Evolutionary conservation across 2,329 filamentous ascomycete genomes (phyloP).

Genomic region (Ceratocystis colombiana): DNA sequence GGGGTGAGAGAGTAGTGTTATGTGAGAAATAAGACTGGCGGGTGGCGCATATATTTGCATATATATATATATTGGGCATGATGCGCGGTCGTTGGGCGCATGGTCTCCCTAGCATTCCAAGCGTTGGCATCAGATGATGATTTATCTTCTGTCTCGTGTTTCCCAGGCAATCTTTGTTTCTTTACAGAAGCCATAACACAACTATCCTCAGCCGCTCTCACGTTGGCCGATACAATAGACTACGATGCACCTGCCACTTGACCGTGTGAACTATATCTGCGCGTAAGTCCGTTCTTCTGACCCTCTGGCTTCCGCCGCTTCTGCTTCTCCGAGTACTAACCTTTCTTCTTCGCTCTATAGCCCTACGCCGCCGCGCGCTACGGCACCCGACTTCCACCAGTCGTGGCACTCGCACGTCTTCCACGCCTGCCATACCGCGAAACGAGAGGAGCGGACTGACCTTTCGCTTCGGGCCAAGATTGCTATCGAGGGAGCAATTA

Average conservation of each 20-base stretch:
- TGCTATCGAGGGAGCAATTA: conserved; percentile 19
- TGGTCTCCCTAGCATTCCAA: conserved; percentile 10
- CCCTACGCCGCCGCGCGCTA: neutral
- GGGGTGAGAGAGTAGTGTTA: neutral
- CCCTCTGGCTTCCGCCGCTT: neutral
- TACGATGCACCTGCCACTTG: neutral
- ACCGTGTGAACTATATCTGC: neutral
- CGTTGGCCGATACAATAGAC: neutral
- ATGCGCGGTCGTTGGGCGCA: neutral
- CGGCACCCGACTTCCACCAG: conserved; percentile 5
- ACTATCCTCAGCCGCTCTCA: neutral
- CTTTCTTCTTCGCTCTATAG: neutral
- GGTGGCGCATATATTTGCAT: neutral
- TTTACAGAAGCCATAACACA: neutral
- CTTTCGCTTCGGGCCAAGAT: conserved; percentile 16
- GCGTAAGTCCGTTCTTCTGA: conserved; percentile 1
- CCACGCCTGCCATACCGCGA: conserved; percentile 15
- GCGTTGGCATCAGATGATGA: neutral
- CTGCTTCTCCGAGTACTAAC: neutral
- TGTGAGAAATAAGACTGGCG: neutral
- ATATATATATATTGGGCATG: neutral
- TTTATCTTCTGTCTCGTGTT: neutral
- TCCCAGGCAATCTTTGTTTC: neutral
- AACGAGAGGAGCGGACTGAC: conserved; percentile 17
- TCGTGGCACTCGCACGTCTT: conserved; percentile 16